Conservation (phyloP, 176 grass and related monocot genomes). For the Aegilops bicornis region DNA sequence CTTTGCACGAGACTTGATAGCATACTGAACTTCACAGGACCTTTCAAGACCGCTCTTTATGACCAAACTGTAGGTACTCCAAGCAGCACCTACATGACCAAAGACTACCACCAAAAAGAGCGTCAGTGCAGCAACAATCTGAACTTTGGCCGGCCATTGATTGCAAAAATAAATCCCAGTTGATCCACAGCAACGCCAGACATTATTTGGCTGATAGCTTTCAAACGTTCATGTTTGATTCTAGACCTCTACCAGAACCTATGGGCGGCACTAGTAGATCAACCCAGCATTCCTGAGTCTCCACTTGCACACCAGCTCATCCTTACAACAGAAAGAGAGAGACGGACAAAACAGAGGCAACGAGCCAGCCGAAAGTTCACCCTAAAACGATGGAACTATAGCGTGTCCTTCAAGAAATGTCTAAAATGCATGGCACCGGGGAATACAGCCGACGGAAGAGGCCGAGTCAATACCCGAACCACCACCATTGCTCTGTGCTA, state of each 20-base stretch:
- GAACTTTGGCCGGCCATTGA: neutral
- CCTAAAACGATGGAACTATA: conserved; percentile 25
- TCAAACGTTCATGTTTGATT: neutral
- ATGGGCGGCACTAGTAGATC: conserved; percentile 1
- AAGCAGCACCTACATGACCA: neutral
- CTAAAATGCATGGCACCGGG: conserved; percentile 33
- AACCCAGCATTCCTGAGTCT: conserved; percentile 4
- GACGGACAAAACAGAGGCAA: neutral
- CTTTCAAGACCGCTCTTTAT: neutral
- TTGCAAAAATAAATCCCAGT: neutral
- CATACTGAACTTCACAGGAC: too few species aligned
- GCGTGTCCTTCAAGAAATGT: conserved; percentile 21
- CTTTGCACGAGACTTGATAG: neutral
- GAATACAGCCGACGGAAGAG: conserved; percentile 6
- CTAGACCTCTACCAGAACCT: conserved; percentile 35
- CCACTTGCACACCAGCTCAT: conserved; percentile 14
- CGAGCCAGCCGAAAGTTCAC: conserved; percentile 22
- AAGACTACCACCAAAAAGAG: neutral
- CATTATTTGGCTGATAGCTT: conserved; percentile 27
- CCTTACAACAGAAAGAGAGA: conserved; percentile 10
- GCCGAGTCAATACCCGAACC: conserved; percentile 99
- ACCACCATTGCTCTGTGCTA: conserved; percentile 90
- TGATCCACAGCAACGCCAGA: conserved; percentile 5
- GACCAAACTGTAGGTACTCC: neutral
- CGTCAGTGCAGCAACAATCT: neutral